These are phyloP conservation scores for Rhododendron molle DNA, from an alignment of 148 eudicot genomes.

Conservation along the genomic window DNA sequence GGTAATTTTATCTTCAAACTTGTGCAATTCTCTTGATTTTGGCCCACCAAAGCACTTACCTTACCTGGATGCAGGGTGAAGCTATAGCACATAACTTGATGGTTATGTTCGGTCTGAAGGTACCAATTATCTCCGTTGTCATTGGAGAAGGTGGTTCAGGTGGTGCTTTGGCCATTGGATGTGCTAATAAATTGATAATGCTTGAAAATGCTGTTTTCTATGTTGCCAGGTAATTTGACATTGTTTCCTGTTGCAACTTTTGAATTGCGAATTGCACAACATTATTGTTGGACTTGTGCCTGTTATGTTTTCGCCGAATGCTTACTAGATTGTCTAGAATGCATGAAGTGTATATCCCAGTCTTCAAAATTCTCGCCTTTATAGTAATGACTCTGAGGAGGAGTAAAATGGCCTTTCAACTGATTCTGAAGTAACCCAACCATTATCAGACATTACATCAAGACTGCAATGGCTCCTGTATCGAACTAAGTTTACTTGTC, in stretches of 20 bases:
- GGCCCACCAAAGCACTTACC: background rate
- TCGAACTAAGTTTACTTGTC: background rate
- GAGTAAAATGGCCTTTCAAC: background rate
- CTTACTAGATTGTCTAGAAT: background rate
- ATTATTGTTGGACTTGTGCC: background rate
- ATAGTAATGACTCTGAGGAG: background rate
- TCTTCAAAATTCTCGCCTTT: background rate
- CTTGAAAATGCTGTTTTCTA: slow-evolving; percentile 91
- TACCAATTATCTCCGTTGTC: slow-evolving; percentile 76
- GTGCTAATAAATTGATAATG: slow-evolving; percentile 80
- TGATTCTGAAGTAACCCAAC: background rate
- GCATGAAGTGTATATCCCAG: background rate
- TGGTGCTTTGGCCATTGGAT: slow-evolving; percentile 91
- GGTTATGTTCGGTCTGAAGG: slow-evolving; percentile 86
- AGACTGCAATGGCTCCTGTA: background rate
- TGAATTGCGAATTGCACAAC: no score
- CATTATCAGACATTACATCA: background rate
- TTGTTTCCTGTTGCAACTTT: background rate
- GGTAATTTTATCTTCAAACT: background rate
- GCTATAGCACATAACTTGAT: slow-evolving; percentile 85
- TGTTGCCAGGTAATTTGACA: slow-evolving; percentile 68
- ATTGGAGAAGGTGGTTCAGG: slow-evolving; percentile 98
- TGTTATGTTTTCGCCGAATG: background rate
- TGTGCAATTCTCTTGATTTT: background rate
- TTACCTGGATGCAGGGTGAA: slow-evolving; percentile 62